Conservation (phyloP, 208 protist species). For the Leishmania martiniquensis region DNA sequence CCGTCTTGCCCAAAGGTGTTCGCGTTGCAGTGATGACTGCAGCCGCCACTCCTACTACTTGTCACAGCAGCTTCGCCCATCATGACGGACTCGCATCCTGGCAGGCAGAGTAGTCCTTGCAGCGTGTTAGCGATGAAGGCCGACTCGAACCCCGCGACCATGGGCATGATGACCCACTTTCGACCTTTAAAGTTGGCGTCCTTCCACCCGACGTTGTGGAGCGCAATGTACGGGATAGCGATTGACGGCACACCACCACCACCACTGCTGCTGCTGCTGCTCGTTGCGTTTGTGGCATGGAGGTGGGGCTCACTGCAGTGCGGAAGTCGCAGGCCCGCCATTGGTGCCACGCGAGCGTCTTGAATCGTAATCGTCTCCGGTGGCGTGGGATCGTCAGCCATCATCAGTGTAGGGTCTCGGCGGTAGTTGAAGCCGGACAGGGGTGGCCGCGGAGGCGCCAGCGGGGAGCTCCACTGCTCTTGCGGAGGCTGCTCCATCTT, state of each 20-base stretch:
- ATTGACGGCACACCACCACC: slow-evolving; percentile 11
- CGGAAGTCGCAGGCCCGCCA: neutral
- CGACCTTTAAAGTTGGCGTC: slow-evolving; percentile 10
- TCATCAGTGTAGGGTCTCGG: slow-evolving; percentile 19
- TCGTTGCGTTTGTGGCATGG: neutral
- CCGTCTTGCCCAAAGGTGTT: neutral
- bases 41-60: neutral
- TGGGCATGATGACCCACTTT: slow-evolving; percentile 60
- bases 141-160: slow-evolving; percentile 43
- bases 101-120: slow-evolving; percentile 51
- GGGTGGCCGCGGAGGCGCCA: neutral
- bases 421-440: slow-evolving; percentile 28
- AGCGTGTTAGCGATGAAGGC: slow-evolving; percentile 51
- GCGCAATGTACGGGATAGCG: slow-evolving; percentile 48
- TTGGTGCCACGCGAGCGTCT: neutral
- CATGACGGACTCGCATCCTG: slow-evolving; percentile 55
- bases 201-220: slow-evolving; percentile 31
- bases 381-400: slow-evolving; percentile 1
- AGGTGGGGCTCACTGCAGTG: neutral
- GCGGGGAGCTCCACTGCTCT: neutral
- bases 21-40: neutral
- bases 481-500: neutral
- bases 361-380: slow-evolving; percentile 5
- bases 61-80: slow-evolving; percentile 30
- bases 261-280: slow-evolving; percentile 9